Conservation (phyloP, 2,329 filamentous ascomycete genomes). For the Tympanopsis confertula region DNA sequence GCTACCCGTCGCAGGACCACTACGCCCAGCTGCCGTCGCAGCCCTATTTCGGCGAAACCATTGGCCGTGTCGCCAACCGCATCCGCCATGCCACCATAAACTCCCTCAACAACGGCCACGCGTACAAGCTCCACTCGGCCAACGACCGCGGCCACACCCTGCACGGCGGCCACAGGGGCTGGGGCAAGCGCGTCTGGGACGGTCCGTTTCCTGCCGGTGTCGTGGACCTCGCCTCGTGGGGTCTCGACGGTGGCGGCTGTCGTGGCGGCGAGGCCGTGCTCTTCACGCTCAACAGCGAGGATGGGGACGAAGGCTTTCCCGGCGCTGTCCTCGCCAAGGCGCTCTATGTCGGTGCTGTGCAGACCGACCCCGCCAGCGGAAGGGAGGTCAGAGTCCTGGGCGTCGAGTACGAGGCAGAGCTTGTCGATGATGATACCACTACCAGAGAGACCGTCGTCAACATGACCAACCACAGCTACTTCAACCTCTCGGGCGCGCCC, state of each 20-base stretch:
- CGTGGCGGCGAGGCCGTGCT: constrained; percentile 54
- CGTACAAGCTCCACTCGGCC: constrained; percentile 63
- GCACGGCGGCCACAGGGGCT: constrained; percentile 64
- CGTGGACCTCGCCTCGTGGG: constrained; percentile 19
- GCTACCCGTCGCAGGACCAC: constrained; percentile 66
- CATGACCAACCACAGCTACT: constrained; percentile 49
- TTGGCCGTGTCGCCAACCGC: constrained; percentile 76
- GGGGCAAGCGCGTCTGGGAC: constrained; percentile 72
- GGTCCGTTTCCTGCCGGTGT: background rate
- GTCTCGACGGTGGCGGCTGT: constrained; percentile 48
- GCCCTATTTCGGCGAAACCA: constrained; percentile 88
- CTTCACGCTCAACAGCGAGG: constrained; percentile 56
- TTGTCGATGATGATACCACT: constrained; percentile 42
- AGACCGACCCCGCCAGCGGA: constrained; percentile 67
- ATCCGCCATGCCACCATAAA: constrained; percentile 61
- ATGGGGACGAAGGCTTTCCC: constrained; percentile 84
- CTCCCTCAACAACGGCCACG: constrained; percentile 58
- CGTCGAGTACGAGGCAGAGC: constrained; percentile 80
- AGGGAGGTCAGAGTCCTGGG: constrained; percentile 57
- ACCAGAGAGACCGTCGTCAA: constrained; percentile 51
- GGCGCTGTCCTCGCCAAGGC: constrained; percentile 70
- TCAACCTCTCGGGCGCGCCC: constrained; percentile 51
- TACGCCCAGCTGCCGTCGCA: constrained; percentile 67
- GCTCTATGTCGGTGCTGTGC: too few relatives aligned
- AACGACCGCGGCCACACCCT: constrained; percentile 67